These are phyloP conservation scores for Medicago ruthenica DNA, from an alignment of 306 rosid species.

Conservation along the genomic window DNA sequence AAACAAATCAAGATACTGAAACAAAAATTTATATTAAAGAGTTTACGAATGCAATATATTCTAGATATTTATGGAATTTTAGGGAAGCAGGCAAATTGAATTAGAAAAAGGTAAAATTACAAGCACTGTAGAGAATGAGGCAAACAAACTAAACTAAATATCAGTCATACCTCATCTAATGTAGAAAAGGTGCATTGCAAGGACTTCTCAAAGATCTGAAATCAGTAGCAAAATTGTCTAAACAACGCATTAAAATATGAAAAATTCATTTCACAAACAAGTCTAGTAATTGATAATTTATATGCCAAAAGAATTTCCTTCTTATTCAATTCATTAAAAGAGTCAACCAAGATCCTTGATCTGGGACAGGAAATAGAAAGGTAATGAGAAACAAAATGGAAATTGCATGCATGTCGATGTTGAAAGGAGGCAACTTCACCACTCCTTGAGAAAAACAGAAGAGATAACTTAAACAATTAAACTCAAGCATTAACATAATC, in stretches of 20 bases:
- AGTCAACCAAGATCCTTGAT: slow-evolving; percentile 5
- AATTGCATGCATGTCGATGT: not conserved
- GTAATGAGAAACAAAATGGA: slow-evolving; percentile 15
- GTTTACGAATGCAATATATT: slow-evolving; percentile 14
- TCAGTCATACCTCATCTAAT: slow-evolving; percentile 68
- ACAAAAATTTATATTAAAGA: slow-evolving; percentile 37
- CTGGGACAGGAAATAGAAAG: not conserved
- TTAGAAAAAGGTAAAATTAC: slow-evolving; percentile 6
- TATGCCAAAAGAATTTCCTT: not conserved
- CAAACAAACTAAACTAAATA: slow-evolving; percentile 11
- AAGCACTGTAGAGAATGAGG: slow-evolving; percentile 12
- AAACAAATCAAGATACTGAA: slow-evolving; percentile 86
- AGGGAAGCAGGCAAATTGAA: not conserved
- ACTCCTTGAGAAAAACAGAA: not conserved
- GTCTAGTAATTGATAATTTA: slow-evolving; percentile 1
- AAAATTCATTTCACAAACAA: slow-evolving; percentile 13
- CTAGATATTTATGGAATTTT: slow-evolving; percentile 12
- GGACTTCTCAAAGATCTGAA: slow-evolving; percentile 85
- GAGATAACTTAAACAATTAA: not conserved
- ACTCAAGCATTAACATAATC: not conserved
- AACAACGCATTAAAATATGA: slow-evolving; percentile 29
- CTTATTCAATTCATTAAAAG: not conserved
- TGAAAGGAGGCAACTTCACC: slow-evolving; percentile 23
- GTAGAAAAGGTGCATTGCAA: slow-evolving; percentile 71
- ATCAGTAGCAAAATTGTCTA: slow-evolving; percentile 31